phyloP scores from a whole-genome alignment of 768 basidiomycete species.

The Holtermanniella nyarrowii region DNA sequence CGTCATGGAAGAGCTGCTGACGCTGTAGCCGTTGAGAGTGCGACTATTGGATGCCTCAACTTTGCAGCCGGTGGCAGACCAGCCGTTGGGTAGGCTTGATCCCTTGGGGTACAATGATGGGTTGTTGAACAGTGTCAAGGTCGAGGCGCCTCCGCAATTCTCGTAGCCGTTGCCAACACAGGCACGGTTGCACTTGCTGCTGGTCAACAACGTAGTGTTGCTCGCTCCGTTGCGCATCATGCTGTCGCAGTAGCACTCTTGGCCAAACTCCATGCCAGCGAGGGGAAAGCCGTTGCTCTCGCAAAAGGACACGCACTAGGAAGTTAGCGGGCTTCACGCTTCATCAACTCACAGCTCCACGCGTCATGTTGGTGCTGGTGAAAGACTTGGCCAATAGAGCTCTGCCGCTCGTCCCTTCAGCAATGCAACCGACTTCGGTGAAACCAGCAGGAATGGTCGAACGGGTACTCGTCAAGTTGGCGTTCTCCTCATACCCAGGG shows the following conservation, averaged over 20 bases:
- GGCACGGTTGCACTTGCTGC: constrained; percentile 22
- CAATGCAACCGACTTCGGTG: constrained; percentile 36
- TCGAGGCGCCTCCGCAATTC: constrained; percentile 35
- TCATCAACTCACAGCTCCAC: constrained; percentile 9
- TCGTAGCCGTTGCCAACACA: constrained; percentile 34
- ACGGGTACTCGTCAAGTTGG: constrained; percentile 14
- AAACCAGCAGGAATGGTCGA: constrained; percentile 34
- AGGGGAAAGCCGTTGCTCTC: constrained; percentile 25
- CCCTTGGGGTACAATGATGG: constrained; percentile 20
- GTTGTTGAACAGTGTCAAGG: constrained; percentile 32
- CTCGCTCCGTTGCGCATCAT: constrained; percentile 33
- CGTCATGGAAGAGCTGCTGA: constrained; percentile 46
- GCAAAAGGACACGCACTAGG: constrained; percentile 18
- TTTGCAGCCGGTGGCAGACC: constrained; percentile 25
- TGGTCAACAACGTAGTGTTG: constrained; percentile 31
- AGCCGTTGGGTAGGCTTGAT: constrained; percentile 21
- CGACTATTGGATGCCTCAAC: constrained; percentile 20
- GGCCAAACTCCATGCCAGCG: constrained; percentile 36
- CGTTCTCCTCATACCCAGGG: constrained; percentile 23
- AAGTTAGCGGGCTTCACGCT: constrained; percentile 2
- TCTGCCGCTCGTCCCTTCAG: constrained; percentile 32
- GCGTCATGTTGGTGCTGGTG: constrained; percentile 33
- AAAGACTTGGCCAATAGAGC: constrained; percentile 27
- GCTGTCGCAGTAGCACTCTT: constrained; percentile 37
- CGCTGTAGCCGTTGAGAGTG: constrained; percentile 31